Evolutionary conservation across 345 rosid species (phyloP).

Genomic region (Eutrema japonicum): DNA sequence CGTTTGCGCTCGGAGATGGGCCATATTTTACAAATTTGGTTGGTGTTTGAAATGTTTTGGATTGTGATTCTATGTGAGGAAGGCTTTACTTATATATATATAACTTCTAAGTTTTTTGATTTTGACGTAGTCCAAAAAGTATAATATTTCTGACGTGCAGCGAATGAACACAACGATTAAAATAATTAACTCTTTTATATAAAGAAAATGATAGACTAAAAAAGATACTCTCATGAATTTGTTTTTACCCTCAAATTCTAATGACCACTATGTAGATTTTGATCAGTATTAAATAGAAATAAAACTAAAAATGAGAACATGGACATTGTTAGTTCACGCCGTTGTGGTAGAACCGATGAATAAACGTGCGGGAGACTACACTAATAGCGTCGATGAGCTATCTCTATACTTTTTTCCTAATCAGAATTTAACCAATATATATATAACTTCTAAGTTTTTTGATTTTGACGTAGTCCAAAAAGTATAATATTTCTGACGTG

Average conservation of each 20-base stretch:
- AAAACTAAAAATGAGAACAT: constrained; percentile 7
- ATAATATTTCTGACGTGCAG: constrained; percentile 27
- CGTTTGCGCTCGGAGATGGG: constrained; percentile 29
- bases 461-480: constrained; percentile 24
- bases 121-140: constrained; percentile 25
- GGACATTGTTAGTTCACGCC: constrained; percentile 31
- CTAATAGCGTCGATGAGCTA: neutral
- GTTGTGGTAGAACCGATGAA: constrained; percentile 5
- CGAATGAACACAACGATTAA: constrained; percentile 15
- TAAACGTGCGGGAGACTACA: constrained; percentile 32
- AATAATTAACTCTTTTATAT: neutral
- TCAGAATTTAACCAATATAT: constrained; percentile 10
- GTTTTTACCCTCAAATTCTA: neutral
- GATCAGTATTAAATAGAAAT: neutral
- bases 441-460: neutral
- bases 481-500: constrained; percentile 22
- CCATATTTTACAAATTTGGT: constrained; percentile 48
- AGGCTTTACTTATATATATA: constrained; percentile 23
- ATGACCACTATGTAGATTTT: neutral
- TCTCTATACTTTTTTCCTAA: neutral
- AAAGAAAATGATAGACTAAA: neutral
- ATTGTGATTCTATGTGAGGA: neutral
- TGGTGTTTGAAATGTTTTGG: constrained; percentile 18
- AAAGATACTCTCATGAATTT: constrained; percentile 3
- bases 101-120: neutral